phyloP scores from a whole-genome alignment of 2,329 filamentous ascomycete species.

The Microsporum ferrugineum region DNA sequence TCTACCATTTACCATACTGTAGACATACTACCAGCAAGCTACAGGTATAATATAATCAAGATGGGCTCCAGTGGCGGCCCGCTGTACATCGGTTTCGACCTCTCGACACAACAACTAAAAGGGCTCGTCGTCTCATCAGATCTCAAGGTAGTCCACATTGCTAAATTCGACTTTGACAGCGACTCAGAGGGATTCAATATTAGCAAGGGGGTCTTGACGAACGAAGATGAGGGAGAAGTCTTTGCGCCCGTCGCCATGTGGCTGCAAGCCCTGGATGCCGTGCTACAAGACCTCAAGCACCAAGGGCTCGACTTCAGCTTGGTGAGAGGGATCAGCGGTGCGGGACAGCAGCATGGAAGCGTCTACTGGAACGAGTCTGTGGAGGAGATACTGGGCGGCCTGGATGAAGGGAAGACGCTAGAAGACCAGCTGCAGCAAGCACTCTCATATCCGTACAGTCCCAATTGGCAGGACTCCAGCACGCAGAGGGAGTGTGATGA shows the following conservation, averaged over 20 bases:
- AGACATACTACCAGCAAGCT: background rate
- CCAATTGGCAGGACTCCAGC: conserved; percentile 97
- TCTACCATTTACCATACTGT: background rate
- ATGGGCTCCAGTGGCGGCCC: conserved; percentile 33
- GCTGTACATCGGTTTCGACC: conserved; percentile 84
- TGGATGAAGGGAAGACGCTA: conserved; percentile 52
- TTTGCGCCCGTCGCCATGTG: conserved; percentile 89
- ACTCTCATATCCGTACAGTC: conserved; percentile 75
- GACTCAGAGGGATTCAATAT: conserved; percentile 70
- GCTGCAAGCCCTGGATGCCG: conserved; percentile 83
- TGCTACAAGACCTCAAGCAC: conserved; percentile 59
- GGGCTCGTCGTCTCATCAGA: conserved; percentile 76
- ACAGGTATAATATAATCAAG: background rate
- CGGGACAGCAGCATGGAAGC: conserved; percentile 94
- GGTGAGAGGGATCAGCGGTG: conserved; percentile 74
- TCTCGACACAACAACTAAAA: conserved; percentile 95
- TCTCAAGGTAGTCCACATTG: conserved; percentile 67
- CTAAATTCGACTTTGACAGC: conserved; percentile 89
- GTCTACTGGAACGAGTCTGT: conserved; percentile 78
- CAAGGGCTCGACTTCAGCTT: conserved; percentile 60
- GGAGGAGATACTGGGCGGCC: conserved; percentile 48
- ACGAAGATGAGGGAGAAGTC: conserved; percentile 73
- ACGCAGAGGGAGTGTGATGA: conserved; percentile 83
- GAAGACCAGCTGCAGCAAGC: conserved; percentile 60
- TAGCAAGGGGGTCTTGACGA: conserved; percentile 75